Conservation (phyloP, 2,329 filamentous ascomycete species). For the Aspergillus ibericus region DNA sequence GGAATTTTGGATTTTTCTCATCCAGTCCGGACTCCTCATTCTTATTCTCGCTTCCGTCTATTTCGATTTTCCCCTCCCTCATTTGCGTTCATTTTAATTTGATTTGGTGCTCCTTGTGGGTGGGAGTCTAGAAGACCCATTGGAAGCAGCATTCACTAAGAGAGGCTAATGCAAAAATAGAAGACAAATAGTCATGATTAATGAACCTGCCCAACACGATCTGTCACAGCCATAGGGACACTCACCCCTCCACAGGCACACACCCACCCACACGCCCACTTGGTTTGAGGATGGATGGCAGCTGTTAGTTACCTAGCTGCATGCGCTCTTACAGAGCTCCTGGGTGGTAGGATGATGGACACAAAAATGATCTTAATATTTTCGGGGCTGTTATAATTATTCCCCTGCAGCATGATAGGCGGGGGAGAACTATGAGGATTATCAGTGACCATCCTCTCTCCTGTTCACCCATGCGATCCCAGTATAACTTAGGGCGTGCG, state of each 20-base stretch:
- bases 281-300: neutral
- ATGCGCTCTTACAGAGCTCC: slow-evolving; percentile 15
- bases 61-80: neutral
- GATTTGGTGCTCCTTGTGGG: neutral
- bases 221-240: slow-evolving; percentile 14
- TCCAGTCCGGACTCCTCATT: neutral
- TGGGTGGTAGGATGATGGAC: neutral
- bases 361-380: slow-evolving; percentile 3
- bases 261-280: slow-evolving; percentile 3
- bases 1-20: neutral
- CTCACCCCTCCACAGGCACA: slow-evolving; percentile 4
- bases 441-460: neutral
- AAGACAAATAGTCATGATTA: neutral
- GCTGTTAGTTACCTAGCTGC: slow-evolving; percentile 17
- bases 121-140: neutral
- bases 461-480: neutral
- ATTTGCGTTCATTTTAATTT: neutral
- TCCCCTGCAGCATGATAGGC: neutral
- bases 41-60: neutral
- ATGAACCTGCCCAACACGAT: slow-evolving; percentile 13
- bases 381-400: neutral
- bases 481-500: too few relatives aligned
- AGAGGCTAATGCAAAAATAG: slow-evolving; percentile 5
- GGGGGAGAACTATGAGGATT: neutral
- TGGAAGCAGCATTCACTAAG: neutral